Evolutionary conservation across 768 basidiomycete genomes (phyloP).

Genomic region (Suillus cothurnatus): DNA sequence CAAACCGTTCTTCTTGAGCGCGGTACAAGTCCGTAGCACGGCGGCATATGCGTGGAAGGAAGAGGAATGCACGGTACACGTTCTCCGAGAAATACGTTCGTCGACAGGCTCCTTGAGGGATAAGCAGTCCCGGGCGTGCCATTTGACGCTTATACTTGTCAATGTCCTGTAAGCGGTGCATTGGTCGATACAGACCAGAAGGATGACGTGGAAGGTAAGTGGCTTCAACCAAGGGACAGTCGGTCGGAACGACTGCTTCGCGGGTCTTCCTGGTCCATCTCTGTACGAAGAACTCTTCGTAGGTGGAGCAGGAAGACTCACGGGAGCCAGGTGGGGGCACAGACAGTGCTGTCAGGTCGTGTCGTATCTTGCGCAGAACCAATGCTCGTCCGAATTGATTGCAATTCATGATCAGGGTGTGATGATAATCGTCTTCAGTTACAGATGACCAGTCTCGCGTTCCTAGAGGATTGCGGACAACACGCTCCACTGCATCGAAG

Average conservation of each 20-base stretch:
- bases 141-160: constrained; percentile 29
- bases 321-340: constrained; percentile 51
- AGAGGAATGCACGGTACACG: constrained; percentile 51
- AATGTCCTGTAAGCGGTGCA: constrained; percentile 23
- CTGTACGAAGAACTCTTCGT: constrained; percentile 58
- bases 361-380: constrained; percentile 57
- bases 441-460: constrained; percentile 57
- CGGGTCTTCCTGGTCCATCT: constrained; percentile 55
- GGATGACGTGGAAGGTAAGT: constrained; percentile 43
- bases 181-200: constrained; percentile 41
- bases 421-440: constrained; percentile 48
- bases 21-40: constrained; percentile 70
- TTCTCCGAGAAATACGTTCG: constrained; percentile 55
- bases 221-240: constrained; percentile 67
- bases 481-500: constrained; percentile 53
- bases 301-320: constrained; percentile 51
- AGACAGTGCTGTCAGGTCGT: constrained; percentile 70
- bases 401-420: constrained; percentile 55
- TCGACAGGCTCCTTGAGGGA: constrained; percentile 50
- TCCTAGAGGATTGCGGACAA: constrained; percentile 53
- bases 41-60: constrained; percentile 69
- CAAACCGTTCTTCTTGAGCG: constrained; percentile 48
- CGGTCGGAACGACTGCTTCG: constrained; percentile 46
- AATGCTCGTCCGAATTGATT: constrained; percentile 58
- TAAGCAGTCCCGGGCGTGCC: constrained; percentile 34